Percentiles rank a stretch among this genome's conserved stretches.
These are phyloP conservation scores for Scheffersomyces illinoinensis DNA, from an alignment of 1,139 yeast genomes.

Conservation along the genomic window DNA sequence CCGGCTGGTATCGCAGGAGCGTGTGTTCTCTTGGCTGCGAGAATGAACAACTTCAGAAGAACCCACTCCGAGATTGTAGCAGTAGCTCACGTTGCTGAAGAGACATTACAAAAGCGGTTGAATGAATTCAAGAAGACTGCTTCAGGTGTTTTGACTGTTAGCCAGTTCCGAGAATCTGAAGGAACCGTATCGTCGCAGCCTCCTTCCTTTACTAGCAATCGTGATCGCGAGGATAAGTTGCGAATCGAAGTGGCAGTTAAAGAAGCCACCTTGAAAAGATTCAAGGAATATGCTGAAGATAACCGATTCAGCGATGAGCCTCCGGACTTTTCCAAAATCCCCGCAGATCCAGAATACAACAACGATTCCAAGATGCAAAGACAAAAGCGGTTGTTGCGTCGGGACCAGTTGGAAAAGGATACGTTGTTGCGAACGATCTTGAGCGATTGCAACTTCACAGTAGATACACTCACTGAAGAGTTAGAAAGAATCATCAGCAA, in stretches of 20 bases:
- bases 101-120: constrained; percentile 84
- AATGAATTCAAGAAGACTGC: constrained; percentile 82
- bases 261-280: constrained; percentile 32
- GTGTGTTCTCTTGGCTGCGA: constrained; percentile 84
- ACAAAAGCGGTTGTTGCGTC: background rate
- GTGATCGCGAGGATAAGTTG: constrained; percentile 28
- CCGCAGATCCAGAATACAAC: constrained; percentile 5
- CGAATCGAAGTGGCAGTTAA: constrained; percentile 28
- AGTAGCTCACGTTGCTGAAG: constrained; percentile 93
- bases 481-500: constrained; percentile 23
- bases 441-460: constrained; percentile 26
- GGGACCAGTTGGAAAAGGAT: constrained; percentile 10
- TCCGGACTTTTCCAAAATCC: constrained; percentile 1
- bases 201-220: constrained; percentile 71
- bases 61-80: constrained; percentile 94
- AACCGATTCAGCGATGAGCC: background rate
- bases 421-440: constrained; percentile 19
- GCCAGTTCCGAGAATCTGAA: constrained; percentile 59
- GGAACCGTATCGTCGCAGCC: constrained; percentile 62
- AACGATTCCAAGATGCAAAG: constrained; percentile 17
- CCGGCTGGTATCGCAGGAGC: constrained; percentile 99
- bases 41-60: constrained; percentile 93
- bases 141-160: constrained; percentile 72
- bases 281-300: constrained; percentile 4
- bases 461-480: constrained; percentile 18